Conservation (phyloP, 352 stramenopile genomes). For the Globisporangium emineosum region DNA sequence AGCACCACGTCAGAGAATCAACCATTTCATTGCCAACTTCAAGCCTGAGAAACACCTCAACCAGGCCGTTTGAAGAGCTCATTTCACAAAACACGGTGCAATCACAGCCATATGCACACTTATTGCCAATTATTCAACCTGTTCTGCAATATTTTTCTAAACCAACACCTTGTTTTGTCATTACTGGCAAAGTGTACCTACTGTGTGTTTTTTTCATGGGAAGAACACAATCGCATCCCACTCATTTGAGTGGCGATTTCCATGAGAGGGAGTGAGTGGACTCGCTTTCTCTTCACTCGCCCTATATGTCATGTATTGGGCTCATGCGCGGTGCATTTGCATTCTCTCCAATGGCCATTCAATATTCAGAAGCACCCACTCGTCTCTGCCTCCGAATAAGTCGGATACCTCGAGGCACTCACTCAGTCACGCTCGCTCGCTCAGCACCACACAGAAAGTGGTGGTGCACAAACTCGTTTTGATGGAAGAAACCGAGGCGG, state of each 20-base stretch:
- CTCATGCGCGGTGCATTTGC: too few relatives aligned
- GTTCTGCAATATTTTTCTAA: too few relatives aligned
- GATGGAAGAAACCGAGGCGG: not conserved
- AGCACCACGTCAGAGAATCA: not conserved
- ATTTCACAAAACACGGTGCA: slow-evolving; percentile 1
- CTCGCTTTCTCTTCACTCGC: not conserved
- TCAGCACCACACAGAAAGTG: not conserved
- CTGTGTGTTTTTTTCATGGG: not conserved
- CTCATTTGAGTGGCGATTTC: not conserved
- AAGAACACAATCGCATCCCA: not conserved
- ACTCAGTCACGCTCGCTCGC: too few relatives aligned
- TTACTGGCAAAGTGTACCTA: not conserved
- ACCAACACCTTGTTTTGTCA: not conserved
- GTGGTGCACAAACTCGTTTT: not conserved
- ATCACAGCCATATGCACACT: too few relatives aligned
- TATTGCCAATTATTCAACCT: too few relatives aligned
- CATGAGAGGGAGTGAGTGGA: not conserved
- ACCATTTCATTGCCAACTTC: not conserved
- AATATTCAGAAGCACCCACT: not conserved
- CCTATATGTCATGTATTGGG: too few relatives aligned
- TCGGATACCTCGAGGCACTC: not conserved
- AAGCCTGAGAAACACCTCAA: not conserved
- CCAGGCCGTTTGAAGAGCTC: not conserved
- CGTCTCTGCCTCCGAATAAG: not conserved
- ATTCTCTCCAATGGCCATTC: too few relatives aligned